Evolutionary conservation across 2,329 filamentous ascomycete genomes (phyloP), one percentile per base, ranked within the genome.

Genomic region (Capronia coronata): DNA sequence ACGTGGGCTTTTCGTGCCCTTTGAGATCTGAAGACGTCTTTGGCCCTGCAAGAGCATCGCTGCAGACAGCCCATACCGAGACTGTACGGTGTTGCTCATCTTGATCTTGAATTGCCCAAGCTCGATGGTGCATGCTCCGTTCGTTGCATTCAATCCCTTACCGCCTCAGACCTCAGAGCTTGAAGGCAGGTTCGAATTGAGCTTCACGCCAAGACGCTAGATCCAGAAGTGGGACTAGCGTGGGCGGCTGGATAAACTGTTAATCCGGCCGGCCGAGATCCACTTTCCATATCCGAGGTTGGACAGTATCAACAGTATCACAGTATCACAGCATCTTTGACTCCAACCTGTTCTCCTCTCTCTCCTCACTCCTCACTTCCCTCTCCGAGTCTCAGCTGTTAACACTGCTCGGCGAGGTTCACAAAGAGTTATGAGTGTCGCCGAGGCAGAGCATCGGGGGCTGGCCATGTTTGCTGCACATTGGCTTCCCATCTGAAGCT

Each of bases 161-260:
- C 34, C 34, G 7, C 18, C 34, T 37, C 1, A n/a, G n/a, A n/a
- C n/a, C n/a, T n/a, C n/a, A n/a, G 14, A 37, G 14, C 14, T 37
- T 8, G n/a, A 14, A 34, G 30, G 25, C 30, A 34, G 30, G 14
- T 19, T 37, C 14, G 34, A 8, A 37, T 19, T 37, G 14, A 37
- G 34, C 34, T 16, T 37, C 14, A 13, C 19, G 23, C 42, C 22
- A 44, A 32, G 42, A 44, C 42, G 29, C 29, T 25, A 25, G 18
- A 32, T 25, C 16, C 13, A 13, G 21, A 16, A 3, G 14, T 34
- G 5, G 23, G 13, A 9, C 30, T 46, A 46, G 43, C 27, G 9
- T 34, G 19, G 34, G 44, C 44, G 44, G 44, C 34, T 39, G 44
- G 44, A 47, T 13, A 38, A 47, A 9, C 23, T 29, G 22, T 47